Percentiles rank a stretch among this genome's conserved stretches.
These are phyloP conservation scores for Pseudognaphalium luteoalbum DNA, from an alignment of 129 eudicot genomes.

Conservation along the genomic window DNA sequence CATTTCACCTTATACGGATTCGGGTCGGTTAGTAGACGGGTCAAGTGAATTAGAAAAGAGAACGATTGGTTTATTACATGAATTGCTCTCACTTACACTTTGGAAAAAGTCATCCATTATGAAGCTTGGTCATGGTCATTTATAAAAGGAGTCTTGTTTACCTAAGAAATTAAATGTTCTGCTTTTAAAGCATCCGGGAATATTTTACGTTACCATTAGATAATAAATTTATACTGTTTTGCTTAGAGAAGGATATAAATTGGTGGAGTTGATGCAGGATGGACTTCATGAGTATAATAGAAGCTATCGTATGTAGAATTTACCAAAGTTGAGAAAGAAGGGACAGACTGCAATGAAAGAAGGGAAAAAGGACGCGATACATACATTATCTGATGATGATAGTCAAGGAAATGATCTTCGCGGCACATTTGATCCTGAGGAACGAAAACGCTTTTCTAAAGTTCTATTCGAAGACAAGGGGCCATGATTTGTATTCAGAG, in stretches of 20 bases:
- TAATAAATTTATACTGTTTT: slow-evolving; percentile 75
- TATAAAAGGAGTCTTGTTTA: slow-evolving; percentile 61
- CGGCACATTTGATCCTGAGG: slow-evolving; percentile 83
- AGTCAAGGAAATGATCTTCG: slow-evolving; percentile 52
- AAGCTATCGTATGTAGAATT: slow-evolving; percentile 57
- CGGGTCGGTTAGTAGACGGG: slow-evolving; percentile 50
- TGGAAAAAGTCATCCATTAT: slow-evolving; percentile 80
- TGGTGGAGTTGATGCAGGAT: slow-evolving; percentile 86
- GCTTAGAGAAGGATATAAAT: slow-evolving; percentile 72
- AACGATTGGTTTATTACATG: slow-evolving; percentile 70
- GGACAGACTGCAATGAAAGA: slow-evolving; percentile 38
- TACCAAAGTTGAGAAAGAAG: slow-evolving; percentile 64
- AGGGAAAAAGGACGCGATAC: slow-evolving; percentile 32
- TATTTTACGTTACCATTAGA: slow-evolving; percentile 79
- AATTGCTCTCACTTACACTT: slow-evolving; percentile 74
- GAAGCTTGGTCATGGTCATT: slow-evolving; percentile 68
- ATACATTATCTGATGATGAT: slow-evolving; percentile 50
- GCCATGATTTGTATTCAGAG: slow-evolving; percentile 32
- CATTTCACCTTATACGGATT: slow-evolving; percentile 70
- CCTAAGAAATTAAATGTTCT: slow-evolving; percentile 74
- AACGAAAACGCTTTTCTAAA: slow-evolving; percentile 78
- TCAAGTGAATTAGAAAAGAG: slow-evolving; percentile 73
- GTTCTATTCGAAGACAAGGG: slow-evolving; percentile 68
- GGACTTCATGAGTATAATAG: slow-evolving; percentile 84
- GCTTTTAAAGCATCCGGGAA: slow-evolving; percentile 80